Evolutionary conservation across 768 basidiomycete species (phyloP), one percentile per base, ranked within the genome.

Genomic region (Mycena belliarum): DNA sequence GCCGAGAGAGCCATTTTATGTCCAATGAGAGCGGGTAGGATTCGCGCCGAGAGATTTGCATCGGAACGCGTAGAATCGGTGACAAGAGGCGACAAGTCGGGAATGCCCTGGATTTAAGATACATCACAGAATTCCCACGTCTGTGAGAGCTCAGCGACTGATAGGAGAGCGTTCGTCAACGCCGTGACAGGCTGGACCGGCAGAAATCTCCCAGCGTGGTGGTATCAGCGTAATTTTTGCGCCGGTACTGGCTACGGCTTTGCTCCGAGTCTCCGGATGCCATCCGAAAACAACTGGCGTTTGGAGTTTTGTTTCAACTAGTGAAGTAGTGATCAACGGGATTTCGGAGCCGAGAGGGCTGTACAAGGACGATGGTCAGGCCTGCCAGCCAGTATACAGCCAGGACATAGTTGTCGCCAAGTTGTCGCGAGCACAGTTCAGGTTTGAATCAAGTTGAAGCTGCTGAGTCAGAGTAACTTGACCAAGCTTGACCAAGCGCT

Each of bases 21-120:
- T 38, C 59, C 59, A 60, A 60, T 56, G 49, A 43, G 49, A 55
- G 32, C 20, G 24, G 25, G 45, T 25, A 52, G 25, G 54, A 56
- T 48, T 55, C 32, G 44, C 20, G 33, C 28, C 49, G 16, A 28
- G 35, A 29, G 14, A 38, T 35, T 32, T 41, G 20, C 35, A 16
- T 43, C 42, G 33, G 41, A 56, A 23, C 9, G 26, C 53, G 59
- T 50, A 49, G 42, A 37, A n/a, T n/a, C n/a, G n/a, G n/a, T n/a
- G n/a, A n/a, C n/a, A 43, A 41, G 35, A n/a, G 18, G 43, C 32
- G 12, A 29, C 20, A 41, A 29, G 57, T 59, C 46, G 42, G 48
- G 37, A 15, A 41, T 40, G 35, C 29, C 33, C 26, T 54, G 52
- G 33, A 49, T 44, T 52, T 38, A 48, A 24, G 50, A 35, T 52